Conservation (phyloP, 768 basidiomycete genomes). For the Mycena floridula region DNA sequence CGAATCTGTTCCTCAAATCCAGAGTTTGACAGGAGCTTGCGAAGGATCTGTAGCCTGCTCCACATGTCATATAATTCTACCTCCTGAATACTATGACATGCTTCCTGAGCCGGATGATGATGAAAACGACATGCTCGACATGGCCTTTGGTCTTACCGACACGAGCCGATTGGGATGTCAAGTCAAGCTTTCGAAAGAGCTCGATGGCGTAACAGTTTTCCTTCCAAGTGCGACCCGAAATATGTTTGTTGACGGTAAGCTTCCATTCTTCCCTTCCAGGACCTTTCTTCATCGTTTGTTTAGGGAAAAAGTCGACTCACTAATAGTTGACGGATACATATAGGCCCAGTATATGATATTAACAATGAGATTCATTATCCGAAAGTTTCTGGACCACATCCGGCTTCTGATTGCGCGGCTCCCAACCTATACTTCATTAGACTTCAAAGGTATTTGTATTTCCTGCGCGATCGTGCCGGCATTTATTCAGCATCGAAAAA, state of each 20-base stretch:
- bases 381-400: too few species aligned
- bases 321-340: neutral
- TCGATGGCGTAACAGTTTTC: conserved; percentile 82
- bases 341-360: neutral
- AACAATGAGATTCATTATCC: too few species aligned
- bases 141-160: conserved; percentile 95
- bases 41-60: conserved; percentile 97
- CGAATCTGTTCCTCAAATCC: neutral
- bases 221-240: conserved; percentile 91
- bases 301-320: conserved; percentile 45
- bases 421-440: neutral
- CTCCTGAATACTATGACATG: conserved; percentile 74
- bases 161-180: conserved; percentile 83
- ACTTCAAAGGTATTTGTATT: neutral
- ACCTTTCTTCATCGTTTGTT: neutral
- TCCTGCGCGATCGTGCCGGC: neutral
- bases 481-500: neutral
- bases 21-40: conserved; percentile 70
- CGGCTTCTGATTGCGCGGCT: neutral
- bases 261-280: neutral
- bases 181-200: conserved; percentile 67
- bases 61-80: conserved; percentile 91
- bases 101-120: conserved; percentile 95
- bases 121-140: conserved; percentile 97
- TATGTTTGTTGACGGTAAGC: conserved; percentile 92